Conservation (phyloP, 495 filamentous ascomycete genomes). For the Melanomma pulvis-pyrius region DNA sequence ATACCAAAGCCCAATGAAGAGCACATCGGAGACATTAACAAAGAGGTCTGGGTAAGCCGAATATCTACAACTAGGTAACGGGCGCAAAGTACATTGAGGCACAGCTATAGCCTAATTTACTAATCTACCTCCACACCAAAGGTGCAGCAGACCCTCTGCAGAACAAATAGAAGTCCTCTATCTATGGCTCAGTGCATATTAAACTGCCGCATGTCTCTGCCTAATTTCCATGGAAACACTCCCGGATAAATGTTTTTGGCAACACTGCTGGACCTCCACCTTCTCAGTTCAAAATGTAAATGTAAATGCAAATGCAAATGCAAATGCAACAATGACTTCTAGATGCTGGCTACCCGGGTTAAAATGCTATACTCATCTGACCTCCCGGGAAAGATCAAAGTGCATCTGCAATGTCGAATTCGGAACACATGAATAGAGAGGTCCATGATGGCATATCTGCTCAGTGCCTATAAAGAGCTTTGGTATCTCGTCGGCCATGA, state of each 20-base stretch:
- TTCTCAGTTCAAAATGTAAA: neutral
- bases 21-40: no score
- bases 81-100: no score
- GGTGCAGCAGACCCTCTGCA: neutral
- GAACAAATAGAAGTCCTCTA: neutral
- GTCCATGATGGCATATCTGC: neutral
- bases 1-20: no score
- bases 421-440: neutral
- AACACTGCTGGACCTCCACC: neutral
- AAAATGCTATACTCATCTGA: neutral
- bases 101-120: no score
- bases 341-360: neutral
- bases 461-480: neutral
- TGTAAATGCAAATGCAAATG: no score
- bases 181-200: neutral
- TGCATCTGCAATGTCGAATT: neutral
- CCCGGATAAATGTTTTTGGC: neutral
- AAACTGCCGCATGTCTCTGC: neutral
- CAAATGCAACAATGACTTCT: neutral
- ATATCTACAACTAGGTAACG: no score
- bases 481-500: neutral
- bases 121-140: neutral
- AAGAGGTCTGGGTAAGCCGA: no score
- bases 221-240: neutral
- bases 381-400: neutral